A percentile compares a stretch with the other conserved stretches of the same genome.
These are phyloP conservation scores for Aegilops tauschii DNA, from an alignment of 176 grass and related monocot genomes.

Conservation along the genomic window DNA sequence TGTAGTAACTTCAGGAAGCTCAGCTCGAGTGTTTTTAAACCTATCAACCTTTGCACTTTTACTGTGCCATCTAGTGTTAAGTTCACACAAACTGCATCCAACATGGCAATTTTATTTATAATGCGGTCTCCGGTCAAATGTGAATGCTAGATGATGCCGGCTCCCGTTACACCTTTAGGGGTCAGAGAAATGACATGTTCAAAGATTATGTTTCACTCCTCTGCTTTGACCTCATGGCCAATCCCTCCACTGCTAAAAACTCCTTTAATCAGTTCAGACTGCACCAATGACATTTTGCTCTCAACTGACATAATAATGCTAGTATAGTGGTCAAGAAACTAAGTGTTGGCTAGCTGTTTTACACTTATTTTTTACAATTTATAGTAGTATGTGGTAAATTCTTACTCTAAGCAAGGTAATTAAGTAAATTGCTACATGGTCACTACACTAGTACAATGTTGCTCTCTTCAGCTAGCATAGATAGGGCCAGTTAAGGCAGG, in stretches of 20 bases:
- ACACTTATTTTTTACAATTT: background rate
- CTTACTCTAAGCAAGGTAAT: background rate
- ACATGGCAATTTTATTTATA: background rate
- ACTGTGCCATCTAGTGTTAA: background rate
- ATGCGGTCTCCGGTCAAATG: slow-evolving; percentile 23
- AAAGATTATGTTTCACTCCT: background rate
- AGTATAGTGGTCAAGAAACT: background rate
- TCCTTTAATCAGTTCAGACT: slow-evolving; percentile 32
- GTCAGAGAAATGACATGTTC: slow-evolving; percentile 19
- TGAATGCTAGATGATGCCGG: slow-evolving; percentile 5
- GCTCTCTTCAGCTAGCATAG: background rate
- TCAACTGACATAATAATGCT: background rate
- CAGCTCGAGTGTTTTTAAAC: no score
- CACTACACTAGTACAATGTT: background rate
- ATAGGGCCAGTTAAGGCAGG: background rate
- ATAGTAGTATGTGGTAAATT: background rate
- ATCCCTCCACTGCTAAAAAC: background rate
- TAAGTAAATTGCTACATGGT: background rate
- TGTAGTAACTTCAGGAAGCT: background rate
- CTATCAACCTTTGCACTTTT: background rate
- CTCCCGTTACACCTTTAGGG: slow-evolving; percentile 27
- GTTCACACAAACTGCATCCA: background rate
- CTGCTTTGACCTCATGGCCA: slow-evolving; percentile 5
- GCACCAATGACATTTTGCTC: background rate
- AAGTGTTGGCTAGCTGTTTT: background rate